These are phyloP conservation scores for Phytophthora pistaciae DNA, from an alignment of 352 stramenopile species.

Conservation along the genomic window DNA sequence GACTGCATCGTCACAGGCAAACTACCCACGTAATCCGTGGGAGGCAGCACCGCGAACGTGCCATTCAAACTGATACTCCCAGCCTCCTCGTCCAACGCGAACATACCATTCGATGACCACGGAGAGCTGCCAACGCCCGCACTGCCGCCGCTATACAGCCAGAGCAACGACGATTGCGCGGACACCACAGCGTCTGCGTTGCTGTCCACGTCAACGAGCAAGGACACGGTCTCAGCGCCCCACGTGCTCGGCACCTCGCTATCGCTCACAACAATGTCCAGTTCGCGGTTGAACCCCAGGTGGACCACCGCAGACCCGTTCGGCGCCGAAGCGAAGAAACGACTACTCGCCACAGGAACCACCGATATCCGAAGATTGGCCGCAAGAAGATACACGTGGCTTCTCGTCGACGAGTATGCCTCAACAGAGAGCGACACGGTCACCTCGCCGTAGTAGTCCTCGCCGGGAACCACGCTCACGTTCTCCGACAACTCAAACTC, in stretches of 20 bases:
- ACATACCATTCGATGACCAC: constrained; percentile 4
- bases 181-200: constrained; percentile 2
- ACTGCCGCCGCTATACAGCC: not conserved
- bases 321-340: constrained; percentile 17
- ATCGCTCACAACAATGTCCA: constrained; percentile 21
- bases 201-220: constrained; percentile 2
- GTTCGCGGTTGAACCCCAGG: constrained; percentile 26
- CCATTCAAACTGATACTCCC: constrained; percentile 14
- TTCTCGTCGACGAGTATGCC: not conserved
- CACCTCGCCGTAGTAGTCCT: constrained; percentile 21
- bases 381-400: constrained; percentile 12
- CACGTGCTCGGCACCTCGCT: not conserved
- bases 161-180: constrained; percentile 12
- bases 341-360: constrained; percentile 12
- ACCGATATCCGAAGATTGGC: constrained; percentile 22
- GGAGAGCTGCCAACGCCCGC: not conserved
- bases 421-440: constrained; percentile 13
- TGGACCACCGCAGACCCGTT: constrained; percentile 19
- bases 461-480: constrained; percentile 13
- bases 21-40: constrained; percentile 25
- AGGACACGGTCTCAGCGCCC: constrained; percentile 7
- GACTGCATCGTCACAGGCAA: constrained; percentile 26
- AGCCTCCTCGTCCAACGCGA: constrained; percentile 19
- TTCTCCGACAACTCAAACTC: constrained; percentile 9
- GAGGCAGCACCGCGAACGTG: constrained; percentile 15